A percentile compares a stretch with the other conserved stretches of the same genome.
phyloP scores from a whole-genome alignment of 345 rosid genomes.

The Pelargonium nanum region DNA sequence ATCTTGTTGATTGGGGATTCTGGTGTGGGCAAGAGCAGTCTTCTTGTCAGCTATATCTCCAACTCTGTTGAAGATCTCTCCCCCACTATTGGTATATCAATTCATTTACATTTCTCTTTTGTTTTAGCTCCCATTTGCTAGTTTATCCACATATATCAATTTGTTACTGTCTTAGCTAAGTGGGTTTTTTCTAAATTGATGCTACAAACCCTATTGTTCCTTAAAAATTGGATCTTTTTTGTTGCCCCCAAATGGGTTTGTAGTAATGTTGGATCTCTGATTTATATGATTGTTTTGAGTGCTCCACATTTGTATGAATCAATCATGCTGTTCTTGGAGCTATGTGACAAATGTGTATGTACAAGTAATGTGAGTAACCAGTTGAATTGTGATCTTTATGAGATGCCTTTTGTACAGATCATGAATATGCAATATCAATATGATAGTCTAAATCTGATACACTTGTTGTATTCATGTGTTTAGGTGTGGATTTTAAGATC shows the following conservation, averaged over 20 bases:
- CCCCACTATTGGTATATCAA: conserved; percentile 36
- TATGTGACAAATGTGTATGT: neutral
- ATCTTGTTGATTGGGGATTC: conserved; percentile 49
- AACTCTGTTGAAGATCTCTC: conserved; percentile 28
- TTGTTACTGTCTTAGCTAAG: neutral
- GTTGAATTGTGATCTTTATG: neutral
- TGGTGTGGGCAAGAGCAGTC: conserved; percentile 46
- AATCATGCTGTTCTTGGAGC: neutral
- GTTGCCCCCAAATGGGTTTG: neutral
- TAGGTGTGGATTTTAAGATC: conserved; percentile 40
- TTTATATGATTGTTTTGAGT: neutral
- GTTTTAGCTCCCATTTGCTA: neutral
- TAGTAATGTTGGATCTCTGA: neutral
- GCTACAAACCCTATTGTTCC: too few relatives aligned
- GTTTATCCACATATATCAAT: neutral
- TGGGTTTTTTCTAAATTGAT: neutral
- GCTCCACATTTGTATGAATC: neutral
- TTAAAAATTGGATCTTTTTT: neutral
- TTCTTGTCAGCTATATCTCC: conserved; percentile 39
- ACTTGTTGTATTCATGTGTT: neutral
- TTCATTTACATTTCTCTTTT: neutral
- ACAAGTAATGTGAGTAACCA: too few relatives aligned
- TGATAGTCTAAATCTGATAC: neutral
- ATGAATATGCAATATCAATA: neutral
- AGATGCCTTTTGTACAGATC: neutral